Conservation (phyloP, 106 monocot genomes). For the Dioscorea zingiberensis region DNA sequence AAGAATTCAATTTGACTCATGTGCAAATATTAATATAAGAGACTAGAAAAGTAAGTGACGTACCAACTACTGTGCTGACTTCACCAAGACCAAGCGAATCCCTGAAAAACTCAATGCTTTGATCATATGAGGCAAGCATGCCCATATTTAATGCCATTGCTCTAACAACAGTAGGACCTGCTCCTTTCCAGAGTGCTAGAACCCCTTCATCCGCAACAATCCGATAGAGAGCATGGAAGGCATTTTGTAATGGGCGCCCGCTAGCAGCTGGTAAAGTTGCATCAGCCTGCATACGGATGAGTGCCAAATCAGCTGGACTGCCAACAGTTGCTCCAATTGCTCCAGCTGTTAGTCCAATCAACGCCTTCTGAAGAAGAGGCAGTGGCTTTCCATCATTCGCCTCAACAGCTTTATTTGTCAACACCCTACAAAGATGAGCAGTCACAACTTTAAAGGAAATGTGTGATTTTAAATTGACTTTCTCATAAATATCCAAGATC, state of each 20-base stretch:
- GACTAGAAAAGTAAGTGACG: constrained; percentile 5
- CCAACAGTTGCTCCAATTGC: constrained; percentile 81
- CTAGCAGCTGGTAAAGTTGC: constrained; percentile 74
- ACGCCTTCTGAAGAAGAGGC: constrained; percentile 77
- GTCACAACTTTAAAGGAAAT: neutral
- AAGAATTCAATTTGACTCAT: too few relatives aligned
- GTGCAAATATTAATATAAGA: too few relatives aligned
- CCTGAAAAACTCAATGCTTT: constrained; percentile 82
- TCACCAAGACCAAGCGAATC: constrained; percentile 76
- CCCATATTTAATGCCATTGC: constrained; percentile 95
- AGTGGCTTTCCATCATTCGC: constrained; percentile 85
- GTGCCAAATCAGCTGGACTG: constrained; percentile 86
- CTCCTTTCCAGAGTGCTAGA: constrained; percentile 86
- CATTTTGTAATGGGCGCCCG: constrained; percentile 71
- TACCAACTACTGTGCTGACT: constrained; percentile 67
- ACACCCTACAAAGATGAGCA: neutral
- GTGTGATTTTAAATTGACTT: too few relatives aligned
- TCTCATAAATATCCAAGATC: too few relatives aligned
- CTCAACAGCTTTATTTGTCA: constrained; percentile 83
- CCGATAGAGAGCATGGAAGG: constrained; percentile 71
- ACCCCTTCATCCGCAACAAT: constrained; percentile 73
- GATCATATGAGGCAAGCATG: constrained; percentile 95
- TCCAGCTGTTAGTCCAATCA: constrained; percentile 80
- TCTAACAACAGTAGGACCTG: constrained; percentile 76
- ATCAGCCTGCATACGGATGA: constrained; percentile 95